Conservation (phyloP, 2,329 filamentous ascomycete species). For the Exophiala alcalophila region DNA sequence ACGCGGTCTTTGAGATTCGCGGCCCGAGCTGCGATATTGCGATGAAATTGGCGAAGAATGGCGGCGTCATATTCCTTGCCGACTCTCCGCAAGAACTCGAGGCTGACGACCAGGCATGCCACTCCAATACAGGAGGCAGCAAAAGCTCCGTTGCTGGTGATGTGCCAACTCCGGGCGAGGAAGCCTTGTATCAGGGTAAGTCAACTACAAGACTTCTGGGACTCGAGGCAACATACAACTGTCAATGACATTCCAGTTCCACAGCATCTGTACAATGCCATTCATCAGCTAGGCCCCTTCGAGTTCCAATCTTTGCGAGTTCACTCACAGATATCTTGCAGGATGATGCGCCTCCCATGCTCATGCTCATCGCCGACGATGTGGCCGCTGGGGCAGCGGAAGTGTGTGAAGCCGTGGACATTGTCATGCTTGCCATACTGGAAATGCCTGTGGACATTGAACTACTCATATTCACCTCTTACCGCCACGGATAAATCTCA, state of each 20-base stretch:
- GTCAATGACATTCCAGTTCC: conserved; percentile 72
- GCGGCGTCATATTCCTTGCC: conserved; percentile 70
- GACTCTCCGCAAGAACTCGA: conserved; percentile 69
- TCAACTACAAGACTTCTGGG: conserved; percentile 52
- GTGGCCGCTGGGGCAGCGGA: conserved; percentile 4
- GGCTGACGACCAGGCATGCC: conserved; percentile 66
- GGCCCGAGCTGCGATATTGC: not conserved
- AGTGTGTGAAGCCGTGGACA: conserved; percentile 6
- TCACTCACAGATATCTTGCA: conserved; percentile 8
- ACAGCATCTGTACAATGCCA: conserved; percentile 55
- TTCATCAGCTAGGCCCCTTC: not conserved
- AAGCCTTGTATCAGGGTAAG: conserved; percentile 69
- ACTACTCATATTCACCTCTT: too few species aligned
- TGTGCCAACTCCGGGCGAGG: conserved; percentile 66
- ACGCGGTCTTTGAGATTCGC: conserved; percentile 8
- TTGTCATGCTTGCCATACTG: conserved; percentile 3
- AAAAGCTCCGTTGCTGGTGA: conserved; percentile 68
- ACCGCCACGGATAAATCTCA: too few species aligned
- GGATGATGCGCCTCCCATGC: not conserved
- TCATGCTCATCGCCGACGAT: not conserved
- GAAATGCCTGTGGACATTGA: conserved; percentile 46
- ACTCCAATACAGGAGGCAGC: conserved; percentile 77
- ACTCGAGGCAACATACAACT: conserved; percentile 50
- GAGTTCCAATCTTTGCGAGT: conserved; percentile 3
- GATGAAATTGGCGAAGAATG: conserved; percentile 34